Conservation (phyloP, 108 stramenopile genomes). For the Mayamaea pseudoterrestris region DNA sequence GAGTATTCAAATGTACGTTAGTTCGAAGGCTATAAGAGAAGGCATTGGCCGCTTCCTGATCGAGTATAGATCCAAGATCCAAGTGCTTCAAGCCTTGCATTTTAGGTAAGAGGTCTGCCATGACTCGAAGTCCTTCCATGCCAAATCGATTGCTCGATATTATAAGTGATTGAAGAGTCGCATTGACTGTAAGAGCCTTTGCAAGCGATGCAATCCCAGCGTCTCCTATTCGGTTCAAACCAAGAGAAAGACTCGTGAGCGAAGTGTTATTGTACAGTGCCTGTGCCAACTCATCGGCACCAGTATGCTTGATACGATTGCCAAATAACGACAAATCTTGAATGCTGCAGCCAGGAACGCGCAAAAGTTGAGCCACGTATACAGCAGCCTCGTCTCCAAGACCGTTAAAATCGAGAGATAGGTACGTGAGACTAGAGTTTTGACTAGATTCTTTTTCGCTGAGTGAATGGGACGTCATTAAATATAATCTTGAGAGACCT, state of each 20-base stretch:
- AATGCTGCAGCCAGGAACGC: conserved; percentile 1
- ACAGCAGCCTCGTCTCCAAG: conserved; percentile 10
- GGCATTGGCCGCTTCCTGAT: conserved; percentile 10
- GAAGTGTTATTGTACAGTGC: conserved; percentile 13
- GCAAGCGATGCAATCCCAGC: conserved; percentile 18
- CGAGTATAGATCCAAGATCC: conserved; percentile 16
- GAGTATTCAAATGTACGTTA: conserved; percentile 8
- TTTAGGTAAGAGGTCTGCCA: conserved; percentile 12
- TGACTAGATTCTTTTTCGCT: too few species aligned
- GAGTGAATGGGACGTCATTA: too few species aligned
- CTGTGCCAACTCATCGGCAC: conserved; percentile 13
- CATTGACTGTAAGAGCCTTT: conserved; percentile 17
- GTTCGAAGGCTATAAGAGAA: conserved; percentile 7
- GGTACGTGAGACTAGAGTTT: too few species aligned
- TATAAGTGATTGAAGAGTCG: conserved; percentile 15
- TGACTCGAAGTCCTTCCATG: conserved; percentile 6
- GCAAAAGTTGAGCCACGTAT: conserved; percentile 11
- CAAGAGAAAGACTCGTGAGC: conserved; percentile 13
- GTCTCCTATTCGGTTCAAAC: conserved; percentile 24
- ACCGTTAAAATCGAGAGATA: conserved; percentile 30
- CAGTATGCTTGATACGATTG: conserved; percentile 13
- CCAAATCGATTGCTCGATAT: conserved; percentile 22
- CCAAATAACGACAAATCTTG: conserved; percentile 24
- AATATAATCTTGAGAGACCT: too few species aligned
- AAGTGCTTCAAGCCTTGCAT: conserved; percentile 21